Evolutionary conservation across 2,329 filamentous ascomycete genomes (phyloP).

Genomic region (Calonectria pseudoreteaudii): DNA sequence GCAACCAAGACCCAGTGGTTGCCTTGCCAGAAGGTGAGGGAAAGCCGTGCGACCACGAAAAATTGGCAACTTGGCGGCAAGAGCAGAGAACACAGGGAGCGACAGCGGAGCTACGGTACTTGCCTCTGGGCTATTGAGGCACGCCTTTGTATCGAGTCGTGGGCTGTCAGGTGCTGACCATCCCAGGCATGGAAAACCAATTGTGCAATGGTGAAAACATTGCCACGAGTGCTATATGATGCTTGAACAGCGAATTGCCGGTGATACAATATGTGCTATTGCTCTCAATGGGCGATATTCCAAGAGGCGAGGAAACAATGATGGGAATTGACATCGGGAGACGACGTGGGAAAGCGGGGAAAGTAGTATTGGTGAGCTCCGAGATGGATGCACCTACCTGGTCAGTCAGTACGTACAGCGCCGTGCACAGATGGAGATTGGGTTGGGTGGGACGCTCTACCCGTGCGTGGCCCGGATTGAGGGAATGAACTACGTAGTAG

Average conservation of each 20-base stretch:
- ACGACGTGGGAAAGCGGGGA: conserved; percentile 37
- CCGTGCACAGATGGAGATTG: conserved; percentile 3
- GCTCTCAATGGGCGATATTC: background rate
- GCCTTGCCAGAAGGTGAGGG: conserved; percentile 23
- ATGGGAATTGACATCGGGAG: background rate
- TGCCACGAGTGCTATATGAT: background rate
- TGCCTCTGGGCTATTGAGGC: background rate
- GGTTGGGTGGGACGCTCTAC: conserved; percentile 1
- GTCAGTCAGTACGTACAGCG: background rate
- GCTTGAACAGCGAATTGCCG: background rate
- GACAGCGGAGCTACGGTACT: conserved; percentile 11
- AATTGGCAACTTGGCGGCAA: background rate
- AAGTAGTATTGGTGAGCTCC: conserved; percentile 32
- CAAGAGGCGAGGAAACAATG: background rate
- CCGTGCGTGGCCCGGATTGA: background rate
- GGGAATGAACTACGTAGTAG: background rate
- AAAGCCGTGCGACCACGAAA: conserved; percentile 15
- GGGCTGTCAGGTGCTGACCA: background rate
- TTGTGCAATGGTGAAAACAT: background rate
- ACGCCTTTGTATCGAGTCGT: background rate
- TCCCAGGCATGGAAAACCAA: background rate
- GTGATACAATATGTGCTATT: background rate
- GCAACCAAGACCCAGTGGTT: conserved; percentile 32
- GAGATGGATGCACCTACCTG: conserved; percentile 13
- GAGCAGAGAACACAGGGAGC: conserved; percentile 9